Percentiles rank a stretch among this genome's conserved stretches.
Conservation (phyloP, 2,329 filamentous ascomycete species). For the Dactylellina drechsleri region DNA sequence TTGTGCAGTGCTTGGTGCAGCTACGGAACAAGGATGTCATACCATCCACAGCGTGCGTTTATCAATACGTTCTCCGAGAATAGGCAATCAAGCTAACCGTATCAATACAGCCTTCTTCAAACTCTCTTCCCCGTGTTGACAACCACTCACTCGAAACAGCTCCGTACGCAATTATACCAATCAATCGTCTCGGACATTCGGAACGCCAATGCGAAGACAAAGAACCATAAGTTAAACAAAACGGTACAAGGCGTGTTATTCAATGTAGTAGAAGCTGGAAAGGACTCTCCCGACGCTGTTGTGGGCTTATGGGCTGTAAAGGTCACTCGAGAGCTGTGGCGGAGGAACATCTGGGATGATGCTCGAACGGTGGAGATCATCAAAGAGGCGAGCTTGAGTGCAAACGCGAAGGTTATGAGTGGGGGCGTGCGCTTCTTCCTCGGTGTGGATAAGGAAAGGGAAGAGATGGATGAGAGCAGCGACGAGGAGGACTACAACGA, state of each 20-base stretch:
- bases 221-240: constrained; percentile 91
- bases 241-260: constrained; percentile 93
- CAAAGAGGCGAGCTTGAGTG: constrained; percentile 88
- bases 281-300: constrained; percentile 70
- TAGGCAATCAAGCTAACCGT: constrained; percentile 28
- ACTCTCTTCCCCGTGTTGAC: constrained; percentile 95
- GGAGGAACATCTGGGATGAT: constrained; percentile 94
- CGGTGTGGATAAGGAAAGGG: constrained; percentile 92
- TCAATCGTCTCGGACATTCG: constrained; percentile 93
- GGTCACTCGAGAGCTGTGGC: constrained; percentile 94
- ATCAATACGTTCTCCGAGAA: constrained; percentile 36
- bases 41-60: constrained; percentile 74
- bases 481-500: constrained; percentile 74
- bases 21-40: constrained; percentile 91
- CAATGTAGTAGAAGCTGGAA: constrained; percentile 80
- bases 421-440: constrained; percentile 94
- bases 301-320: constrained; percentile 97
- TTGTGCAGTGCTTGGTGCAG: constrained; percentile 88
- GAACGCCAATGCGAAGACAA: constrained; percentile 84
- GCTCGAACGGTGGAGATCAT: constrained; percentile 96
- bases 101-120: constrained; percentile 71
- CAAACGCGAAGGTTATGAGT: constrained; percentile 91
- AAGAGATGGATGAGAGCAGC: constrained; percentile 88
- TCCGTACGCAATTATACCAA: constrained; percentile 82
- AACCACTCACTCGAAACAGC: constrained; percentile 87